phyloP scores from a whole-genome alignment of 495 filamentous ascomycete species.

The Daldinia caldariorum region DNA sequence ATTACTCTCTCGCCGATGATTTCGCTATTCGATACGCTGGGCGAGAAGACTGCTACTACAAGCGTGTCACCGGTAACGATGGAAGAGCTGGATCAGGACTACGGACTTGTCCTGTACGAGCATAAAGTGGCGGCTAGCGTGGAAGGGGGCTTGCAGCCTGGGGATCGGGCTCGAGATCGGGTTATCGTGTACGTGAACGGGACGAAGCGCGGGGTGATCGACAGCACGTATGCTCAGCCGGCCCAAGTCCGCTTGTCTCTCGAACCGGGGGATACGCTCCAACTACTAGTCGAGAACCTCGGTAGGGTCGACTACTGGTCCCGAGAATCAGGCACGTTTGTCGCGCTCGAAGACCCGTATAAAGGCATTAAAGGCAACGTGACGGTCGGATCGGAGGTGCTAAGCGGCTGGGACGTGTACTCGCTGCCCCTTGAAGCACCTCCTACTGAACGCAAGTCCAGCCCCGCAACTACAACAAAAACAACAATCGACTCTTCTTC shows the following conservation, averaged over 20 bases:
- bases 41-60: slow-evolving; percentile 1
- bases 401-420: slow-evolving; percentile 55
- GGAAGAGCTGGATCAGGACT: slow-evolving; percentile 56
- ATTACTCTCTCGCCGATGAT: slow-evolving; percentile 44
- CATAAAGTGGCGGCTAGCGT: slow-evolving; percentile 44
- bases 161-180: slow-evolving; percentile 55
- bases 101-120: slow-evolving; percentile 56
- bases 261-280: slow-evolving; percentile 51
- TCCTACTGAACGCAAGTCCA: slow-evolving; percentile 7
- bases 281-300: slow-evolving; percentile 59
- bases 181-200: slow-evolving; percentile 59
- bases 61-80: slow-evolving; percentile 51
- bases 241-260: slow-evolving; percentile 47
- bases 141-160: slow-evolving; percentile 48
- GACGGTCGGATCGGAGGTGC: slow-evolving; percentile 46
- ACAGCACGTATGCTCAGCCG: slow-evolving; percentile 54
- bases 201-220: slow-evolving; percentile 52
- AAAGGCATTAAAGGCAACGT: slow-evolving; percentile 60
- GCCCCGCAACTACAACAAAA: background rate
- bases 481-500: slow-evolving; percentile 17
- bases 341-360: slow-evolving; percentile 53
- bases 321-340: slow-evolving; percentile 44
- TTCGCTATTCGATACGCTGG: slow-evolving; percentile 47
- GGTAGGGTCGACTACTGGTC: slow-evolving; percentile 59
- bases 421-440: slow-evolving; percentile 48